phyloP scores from a whole-genome alignment of 1,284 basidiomycete species.

The Mycena citricolor region DNA sequence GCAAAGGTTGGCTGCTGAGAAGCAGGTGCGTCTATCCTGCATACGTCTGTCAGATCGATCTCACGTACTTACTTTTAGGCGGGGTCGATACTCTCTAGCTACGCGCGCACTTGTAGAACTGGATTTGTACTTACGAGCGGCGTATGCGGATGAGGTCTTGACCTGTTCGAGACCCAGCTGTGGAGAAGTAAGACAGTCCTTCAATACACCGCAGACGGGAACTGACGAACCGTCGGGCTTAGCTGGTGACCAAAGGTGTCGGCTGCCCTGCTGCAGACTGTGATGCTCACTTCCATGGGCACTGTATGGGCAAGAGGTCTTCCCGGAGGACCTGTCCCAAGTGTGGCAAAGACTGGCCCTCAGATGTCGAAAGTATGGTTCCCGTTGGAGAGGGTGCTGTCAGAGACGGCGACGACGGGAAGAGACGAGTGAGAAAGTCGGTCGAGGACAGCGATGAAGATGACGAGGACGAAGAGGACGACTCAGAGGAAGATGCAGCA shows the following conservation, averaged over 20 bases:
- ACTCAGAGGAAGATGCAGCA: conserved; percentile 35
- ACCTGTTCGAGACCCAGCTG: too few species aligned
- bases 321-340: conserved; percentile 51
- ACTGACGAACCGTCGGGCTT: too few species aligned
- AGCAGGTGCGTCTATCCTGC: conserved; percentile 57
- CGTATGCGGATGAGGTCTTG: conserved; percentile 69
- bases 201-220: too few species aligned
- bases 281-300: conserved; percentile 61
- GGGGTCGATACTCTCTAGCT: conserved; percentile 76
- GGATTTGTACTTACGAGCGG: conserved; percentile 67
- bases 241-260: conserved; percentile 70
- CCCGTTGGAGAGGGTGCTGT: conserved; percentile 67
- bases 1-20: conserved; percentile 76
- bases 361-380: conserved; percentile 42
- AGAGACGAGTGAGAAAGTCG: conserved; percentile 40
- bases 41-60: not conserved
- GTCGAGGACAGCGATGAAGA: conserved; percentile 46
- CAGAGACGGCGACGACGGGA: conserved; percentile 56
- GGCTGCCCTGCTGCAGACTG: conserved; percentile 66
- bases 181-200: too few species aligned
- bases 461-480: conserved; percentile 38
- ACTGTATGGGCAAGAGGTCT: conserved; percentile 57
- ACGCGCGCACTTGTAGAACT: conserved; percentile 77
- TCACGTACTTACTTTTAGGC: conserved; percentile 35
- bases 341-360: conserved; percentile 62